Percentiles rank a stretch among this genome's conserved stretches.
These are phyloP conservation scores for Cutaneotrichosporon arboriforme DNA, from an alignment of 1,284 basidiomycete species.

Conservation along the genomic window DNA sequence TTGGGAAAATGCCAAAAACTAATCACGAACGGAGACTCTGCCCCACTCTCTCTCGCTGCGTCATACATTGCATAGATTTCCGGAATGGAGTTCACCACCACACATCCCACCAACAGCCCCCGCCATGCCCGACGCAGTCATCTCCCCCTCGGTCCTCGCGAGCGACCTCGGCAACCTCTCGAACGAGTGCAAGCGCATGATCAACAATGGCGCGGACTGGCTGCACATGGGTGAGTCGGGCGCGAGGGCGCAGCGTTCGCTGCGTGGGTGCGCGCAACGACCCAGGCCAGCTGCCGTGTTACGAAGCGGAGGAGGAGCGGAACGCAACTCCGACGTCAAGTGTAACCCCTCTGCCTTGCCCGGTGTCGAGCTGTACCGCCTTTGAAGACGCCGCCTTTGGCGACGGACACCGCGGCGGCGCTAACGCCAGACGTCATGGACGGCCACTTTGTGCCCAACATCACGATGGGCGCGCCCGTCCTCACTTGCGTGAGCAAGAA, in stretches of 20 bases:
- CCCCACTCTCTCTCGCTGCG: neutral
- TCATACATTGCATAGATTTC: neutral
- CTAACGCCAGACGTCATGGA: conserved; percentile 80
- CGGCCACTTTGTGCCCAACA: conserved; percentile 98
- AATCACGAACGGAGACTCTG: neutral
- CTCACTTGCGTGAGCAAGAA: conserved; percentile 81
- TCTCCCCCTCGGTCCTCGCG: conserved; percentile 83
- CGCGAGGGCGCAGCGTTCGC: neutral
- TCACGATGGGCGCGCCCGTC: conserved; percentile 91
- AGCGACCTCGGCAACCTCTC: conserved; percentile 88
- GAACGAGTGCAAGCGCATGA: conserved; percentile 88
- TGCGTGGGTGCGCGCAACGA: neutral
- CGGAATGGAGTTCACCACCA: neutral
- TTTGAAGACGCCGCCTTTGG: neutral
- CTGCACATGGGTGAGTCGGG: conserved; percentile 78
- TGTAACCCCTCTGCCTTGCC: too few relatives aligned
- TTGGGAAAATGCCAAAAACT: neutral
- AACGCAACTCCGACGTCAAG: too few relatives aligned
- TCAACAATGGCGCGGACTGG: conserved; percentile 87
- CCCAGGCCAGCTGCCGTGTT: too few relatives aligned
- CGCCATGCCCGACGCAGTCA: conserved; percentile 73
- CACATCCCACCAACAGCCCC: conserved; percentile 11
- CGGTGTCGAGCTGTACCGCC: too few relatives aligned
- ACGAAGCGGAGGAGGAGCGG: too few relatives aligned
- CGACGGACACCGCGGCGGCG: neutral